Evolutionary conservation across 305 asterid genomes (phyloP).

Genomic region (Fraxinus dipetala): DNA sequence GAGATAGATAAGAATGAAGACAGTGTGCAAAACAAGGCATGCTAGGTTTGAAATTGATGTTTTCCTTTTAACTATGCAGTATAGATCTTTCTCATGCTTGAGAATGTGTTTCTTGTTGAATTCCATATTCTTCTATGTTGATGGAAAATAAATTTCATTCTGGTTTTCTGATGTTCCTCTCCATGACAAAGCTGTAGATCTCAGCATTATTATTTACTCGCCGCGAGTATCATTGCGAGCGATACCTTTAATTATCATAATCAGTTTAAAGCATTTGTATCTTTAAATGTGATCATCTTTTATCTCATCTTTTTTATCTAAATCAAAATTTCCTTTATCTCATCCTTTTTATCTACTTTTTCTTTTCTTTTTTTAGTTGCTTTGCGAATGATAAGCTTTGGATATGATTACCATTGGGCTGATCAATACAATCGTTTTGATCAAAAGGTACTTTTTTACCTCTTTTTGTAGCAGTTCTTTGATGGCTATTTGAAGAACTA

Average conservation of each 20-base stretch:
- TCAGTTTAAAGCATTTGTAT: constrained; percentile 10
- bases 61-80: neutral
- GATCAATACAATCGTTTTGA: constrained; percentile 55
- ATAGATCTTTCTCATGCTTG: neutral
- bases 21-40: neutral
- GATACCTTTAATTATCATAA: neutral
- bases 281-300: neutral
- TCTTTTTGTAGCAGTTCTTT: constrained; percentile 18
- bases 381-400: constrained; percentile 97
- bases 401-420: constrained; percentile 91
- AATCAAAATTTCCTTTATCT: neutral
- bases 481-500: neutral
- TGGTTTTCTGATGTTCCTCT: constrained; percentile 18
- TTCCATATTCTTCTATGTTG: neutral
- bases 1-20: neutral
- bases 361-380: constrained; percentile 57
- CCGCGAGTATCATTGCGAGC: neutral
- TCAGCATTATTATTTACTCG: constrained; percentile 12
- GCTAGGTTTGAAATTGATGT: neutral
- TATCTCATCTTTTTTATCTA: neutral
- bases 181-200: constrained; percentile 13
- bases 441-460: constrained; percentile 53
- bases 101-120: constrained; percentile 7
- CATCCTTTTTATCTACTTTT: neutral
- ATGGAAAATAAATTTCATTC: constrained; percentile 8